Percentiles rank a stretch among this genome's conserved stretches.
These are phyloP conservation scores for Anthracocystis setariae DNA, from an alignment of 1,284 basidiomycete species.

Conservation along the genomic window DNA sequence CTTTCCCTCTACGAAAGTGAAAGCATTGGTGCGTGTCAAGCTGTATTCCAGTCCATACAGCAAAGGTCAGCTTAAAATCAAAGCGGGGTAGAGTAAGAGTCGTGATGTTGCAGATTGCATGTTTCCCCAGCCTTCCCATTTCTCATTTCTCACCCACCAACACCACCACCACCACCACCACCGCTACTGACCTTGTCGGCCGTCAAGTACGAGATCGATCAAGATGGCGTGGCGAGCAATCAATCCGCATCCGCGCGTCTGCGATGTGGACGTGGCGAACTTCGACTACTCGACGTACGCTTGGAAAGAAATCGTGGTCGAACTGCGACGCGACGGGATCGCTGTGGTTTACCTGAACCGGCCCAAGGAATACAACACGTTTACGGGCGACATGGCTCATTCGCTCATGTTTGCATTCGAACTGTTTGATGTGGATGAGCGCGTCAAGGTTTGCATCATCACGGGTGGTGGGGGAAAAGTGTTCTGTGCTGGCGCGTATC, in stretches of 20 bases:
- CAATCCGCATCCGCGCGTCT: slow-evolving; percentile 47
- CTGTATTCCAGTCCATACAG: too few species aligned
- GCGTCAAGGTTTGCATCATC: slow-evolving; percentile 51
- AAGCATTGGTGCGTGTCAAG: too few species aligned
- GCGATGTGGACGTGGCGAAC: slow-evolving; percentile 25
- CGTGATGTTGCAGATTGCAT: too few species aligned
- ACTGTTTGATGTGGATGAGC: slow-evolving; percentile 54
- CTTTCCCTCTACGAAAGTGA: too few species aligned
- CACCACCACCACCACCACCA: too few species aligned
- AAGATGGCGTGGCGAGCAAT: slow-evolving; percentile 22
- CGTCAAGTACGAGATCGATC: too few species aligned
- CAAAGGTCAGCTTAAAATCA: too few species aligned
- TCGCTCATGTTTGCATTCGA: slow-evolving; percentile 56
- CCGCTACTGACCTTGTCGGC: too few species aligned
- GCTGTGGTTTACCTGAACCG: slow-evolving; percentile 39
- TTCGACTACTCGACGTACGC: slow-evolving; percentile 41
- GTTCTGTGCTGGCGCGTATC: slow-evolving; percentile 59
- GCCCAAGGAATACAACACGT: slow-evolving; percentile 45
- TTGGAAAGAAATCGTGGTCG: slow-evolving; percentile 37
- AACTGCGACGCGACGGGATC: slow-evolving; percentile 24
- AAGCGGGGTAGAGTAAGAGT: too few species aligned
- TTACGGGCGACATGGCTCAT: slow-evolving; percentile 44
- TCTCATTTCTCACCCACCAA: too few species aligned
- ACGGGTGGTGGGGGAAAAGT: slow-evolving; percentile 50
- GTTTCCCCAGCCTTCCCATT: too few species aligned